Conservation (phyloP, 2,329 filamentous ascomycete genomes). For the Ampelomyces quisqualis region DNA sequence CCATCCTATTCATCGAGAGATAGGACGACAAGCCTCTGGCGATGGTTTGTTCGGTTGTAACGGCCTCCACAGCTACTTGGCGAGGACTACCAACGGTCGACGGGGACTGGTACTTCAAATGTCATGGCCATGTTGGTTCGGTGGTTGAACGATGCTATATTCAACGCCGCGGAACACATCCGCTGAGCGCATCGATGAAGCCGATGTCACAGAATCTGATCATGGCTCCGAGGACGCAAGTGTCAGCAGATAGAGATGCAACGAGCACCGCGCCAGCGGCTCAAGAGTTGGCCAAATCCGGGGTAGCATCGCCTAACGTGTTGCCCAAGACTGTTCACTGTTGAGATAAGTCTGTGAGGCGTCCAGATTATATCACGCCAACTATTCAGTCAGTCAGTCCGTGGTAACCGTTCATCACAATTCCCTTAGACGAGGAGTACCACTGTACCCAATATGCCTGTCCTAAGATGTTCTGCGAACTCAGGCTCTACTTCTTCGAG, state of each 20-base stretch:
- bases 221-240: not conserved
- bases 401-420: no score
- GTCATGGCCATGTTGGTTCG: not conserved
- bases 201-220: not conserved
- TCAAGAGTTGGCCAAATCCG: slow-evolving; percentile 5
- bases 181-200: not conserved
- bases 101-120: not conserved
- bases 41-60: no score
- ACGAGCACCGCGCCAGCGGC: not conserved
- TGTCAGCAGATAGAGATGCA: not conserved
- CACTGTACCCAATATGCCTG: not conserved
- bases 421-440: no score
- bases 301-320: not conserved
- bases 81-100: not conserved
- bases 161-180: not conserved
- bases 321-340: not conserved
- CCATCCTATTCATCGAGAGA: no score
- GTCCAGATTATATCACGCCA: not conserved
- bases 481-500: not conserved
- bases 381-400: no score
- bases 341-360: not conserved
- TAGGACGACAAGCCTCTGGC: no score
- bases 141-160: not conserved
- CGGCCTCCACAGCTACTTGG: not conserved
- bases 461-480: not conserved